Evolutionary conservation across 139 green algal genomes (phyloP), one percentile per base, ranked within the genome.

Genomic region (Volvox africanus): DNA sequence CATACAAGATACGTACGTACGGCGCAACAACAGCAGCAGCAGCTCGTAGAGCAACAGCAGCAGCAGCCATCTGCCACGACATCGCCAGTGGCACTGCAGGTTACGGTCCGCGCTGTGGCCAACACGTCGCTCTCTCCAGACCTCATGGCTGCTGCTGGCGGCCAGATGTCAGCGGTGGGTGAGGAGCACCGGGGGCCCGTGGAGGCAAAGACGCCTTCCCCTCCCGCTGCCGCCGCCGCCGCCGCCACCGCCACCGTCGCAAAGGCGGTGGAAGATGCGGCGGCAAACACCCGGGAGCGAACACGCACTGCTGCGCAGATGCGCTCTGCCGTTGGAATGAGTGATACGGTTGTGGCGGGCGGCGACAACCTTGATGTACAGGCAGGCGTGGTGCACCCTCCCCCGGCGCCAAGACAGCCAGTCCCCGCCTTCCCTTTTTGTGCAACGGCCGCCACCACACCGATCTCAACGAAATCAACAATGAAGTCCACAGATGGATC

Each of bases 11-110:
- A n/a, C n/a, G n/a, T n/a, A n/a, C n/a, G n/a, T n/a, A n/a, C n/a
- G n/a, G n/a, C n/a, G n/a, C n/a, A n/a, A n/a, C n/a, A n/a, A n/a
- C n/a, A n/a, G n/a, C n/a, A n/a, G 44, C 24, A 24, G 65, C 65
- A 35, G 76, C 76, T 36, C n/a, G 1, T 44, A 33, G 33, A 82
- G 33, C n/a, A 61, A 20, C 76, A 82, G 76, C 76, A 82, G n/a
- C n/a, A n/a, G 33, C 78, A 30, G 80, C 80, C 13, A 61, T 61
- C 81, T 55, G 80, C 80, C 21, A 26, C 80, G 80, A 55, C 80
- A 44, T 30, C 50, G 32, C 80, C 26, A 24, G 17, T 71, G 50
- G 50, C 24, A 5, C 44, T 55, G 44, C 44, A 5, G 44, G 44
- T 55, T 55, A 9, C 44, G 9, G 9, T 55, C 44, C 9, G 44